Evolutionary conservation across 495 filamentous ascomycete species (phyloP).

Genomic region (Lichenothelia convexa): DNA sequence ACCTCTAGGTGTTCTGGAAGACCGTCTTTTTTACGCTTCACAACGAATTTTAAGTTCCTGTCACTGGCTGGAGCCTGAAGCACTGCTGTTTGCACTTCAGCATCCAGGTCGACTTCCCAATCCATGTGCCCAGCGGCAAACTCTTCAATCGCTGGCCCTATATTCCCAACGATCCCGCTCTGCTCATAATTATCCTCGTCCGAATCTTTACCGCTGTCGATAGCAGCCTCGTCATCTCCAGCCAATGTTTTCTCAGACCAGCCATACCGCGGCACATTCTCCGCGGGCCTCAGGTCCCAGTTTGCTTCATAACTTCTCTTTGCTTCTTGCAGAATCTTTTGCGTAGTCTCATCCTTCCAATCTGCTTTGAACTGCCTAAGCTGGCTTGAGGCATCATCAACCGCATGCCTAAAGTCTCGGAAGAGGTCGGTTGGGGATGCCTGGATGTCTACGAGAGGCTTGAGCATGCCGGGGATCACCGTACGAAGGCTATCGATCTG

Average conservation of each 20-base stretch:
- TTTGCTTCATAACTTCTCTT: slow-evolving; percentile 5
- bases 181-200: too few species aligned
- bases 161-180: too few species aligned
- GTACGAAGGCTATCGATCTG: too few species aligned
- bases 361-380: slow-evolving; percentile 7
- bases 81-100: slow-evolving; percentile 3
- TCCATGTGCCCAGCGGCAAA: slow-evolving; percentile 3
- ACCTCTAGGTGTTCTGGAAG: slow-evolving; percentile 7
- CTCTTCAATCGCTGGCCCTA: neutral
- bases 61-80: slow-evolving; percentile 3
- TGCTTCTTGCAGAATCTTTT: slow-evolving; percentile 6
- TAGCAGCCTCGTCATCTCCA: too few species aligned
- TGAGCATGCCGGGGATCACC: too few species aligned
- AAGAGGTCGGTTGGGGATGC: slow-evolving; percentile 6
- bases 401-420: slow-evolving; percentile 6
- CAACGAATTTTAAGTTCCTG: slow-evolving; percentile 6
- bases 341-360: slow-evolving; percentile 8
- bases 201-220: too few species aligned
- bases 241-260: neutral
- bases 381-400: slow-evolving; percentile 4
- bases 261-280: neutral
- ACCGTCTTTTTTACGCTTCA: slow-evolving; percentile 6
- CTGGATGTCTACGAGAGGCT: slow-evolving; percentile 5
- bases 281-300: slow-evolving; percentile 3
- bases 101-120: neutral